phyloP scores from a whole-genome alignment of 176 grass and related monocot genomes.

The Luzula sylvatica region DNA sequence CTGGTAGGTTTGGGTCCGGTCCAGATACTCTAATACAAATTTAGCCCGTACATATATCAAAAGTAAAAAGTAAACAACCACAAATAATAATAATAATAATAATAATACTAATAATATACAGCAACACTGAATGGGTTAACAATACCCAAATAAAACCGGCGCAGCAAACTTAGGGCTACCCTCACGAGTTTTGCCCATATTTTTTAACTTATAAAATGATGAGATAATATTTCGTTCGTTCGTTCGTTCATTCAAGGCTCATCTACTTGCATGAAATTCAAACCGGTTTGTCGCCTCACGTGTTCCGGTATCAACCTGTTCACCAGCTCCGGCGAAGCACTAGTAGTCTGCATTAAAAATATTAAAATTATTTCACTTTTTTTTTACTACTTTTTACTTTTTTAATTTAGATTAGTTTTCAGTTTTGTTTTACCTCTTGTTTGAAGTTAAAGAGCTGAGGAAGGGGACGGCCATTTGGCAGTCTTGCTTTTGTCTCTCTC shows the following conservation, averaged over 20 bases:
- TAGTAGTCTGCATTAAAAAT: slow-evolving; percentile 42
- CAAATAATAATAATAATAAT: slow-evolving; percentile 6
- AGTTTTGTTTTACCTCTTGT: slow-evolving; percentile 39
- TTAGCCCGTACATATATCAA: too few species aligned
- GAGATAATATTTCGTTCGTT: slow-evolving; percentile 3
- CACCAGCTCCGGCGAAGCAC: slow-evolving; percentile 59
- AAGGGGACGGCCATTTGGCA: slow-evolving; percentile 47
- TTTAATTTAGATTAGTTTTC: not conserved
- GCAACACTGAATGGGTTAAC: slow-evolving; percentile 6
- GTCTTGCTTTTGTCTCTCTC: slow-evolving; percentile 38
- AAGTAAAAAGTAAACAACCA: not conserved
- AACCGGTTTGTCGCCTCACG: slow-evolving; percentile 52
- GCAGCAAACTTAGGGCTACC: slow-evolving; percentile 14
- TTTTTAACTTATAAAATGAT: slow-evolving; percentile 14
- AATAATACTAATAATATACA: slow-evolving; percentile 24
- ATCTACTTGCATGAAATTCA: slow-evolving; percentile 44
- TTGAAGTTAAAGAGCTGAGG: slow-evolving; percentile 55
- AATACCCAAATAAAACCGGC: slow-evolving; percentile 9
- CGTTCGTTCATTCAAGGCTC: slow-evolving; percentile 8
- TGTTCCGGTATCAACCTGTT: slow-evolving; percentile 67
- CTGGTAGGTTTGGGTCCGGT: too few species aligned
- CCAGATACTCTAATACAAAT: too few species aligned
- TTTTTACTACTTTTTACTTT: not conserved
- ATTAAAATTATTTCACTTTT: slow-evolving; percentile 15
- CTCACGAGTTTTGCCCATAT: slow-evolving; percentile 19